These are phyloP conservation scores for Quaeritorhiza haematococci DNA, from an alignment of 371 early-diverging fungal species.

Conservation along the genomic window DNA sequence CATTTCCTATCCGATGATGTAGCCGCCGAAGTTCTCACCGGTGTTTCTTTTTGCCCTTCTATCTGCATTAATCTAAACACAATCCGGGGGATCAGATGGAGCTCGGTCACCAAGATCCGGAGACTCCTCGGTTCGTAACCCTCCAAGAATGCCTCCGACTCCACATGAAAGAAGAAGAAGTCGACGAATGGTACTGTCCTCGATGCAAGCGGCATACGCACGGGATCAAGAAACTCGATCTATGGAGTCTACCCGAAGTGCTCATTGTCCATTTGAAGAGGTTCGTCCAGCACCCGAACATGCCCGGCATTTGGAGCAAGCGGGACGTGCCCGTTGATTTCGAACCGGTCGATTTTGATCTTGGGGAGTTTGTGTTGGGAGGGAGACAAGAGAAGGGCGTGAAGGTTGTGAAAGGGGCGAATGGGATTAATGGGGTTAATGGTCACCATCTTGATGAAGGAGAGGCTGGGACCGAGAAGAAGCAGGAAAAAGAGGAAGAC, in stretches of 20 bases:
- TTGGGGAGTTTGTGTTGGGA: background rate
- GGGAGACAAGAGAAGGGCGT: background rate
- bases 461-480: no score
- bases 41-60: background rate
- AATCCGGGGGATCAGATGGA: background rate
- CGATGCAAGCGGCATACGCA: background rate
- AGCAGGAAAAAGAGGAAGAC: no score
- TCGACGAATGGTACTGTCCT: conserved; percentile 5
- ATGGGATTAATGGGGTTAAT: no score
- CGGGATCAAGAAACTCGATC: conserved; percentile 9
- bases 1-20: background rate
- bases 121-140: background rate
- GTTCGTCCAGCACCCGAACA: conserved; percentile 1
- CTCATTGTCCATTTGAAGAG: conserved; percentile 5
- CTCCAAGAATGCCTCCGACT: conserved; percentile 4
- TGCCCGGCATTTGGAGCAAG: background rate
- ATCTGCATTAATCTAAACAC: background rate
- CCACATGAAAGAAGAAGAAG: conserved; percentile 3
- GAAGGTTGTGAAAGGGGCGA: background rate
- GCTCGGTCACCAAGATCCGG: background rate
- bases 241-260: conserved; percentile 3
- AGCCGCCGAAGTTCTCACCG: background rate
- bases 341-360: background rate
- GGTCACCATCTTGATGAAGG: no score
- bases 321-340: background rate